Conservation (phyloP, 2,329 filamentous ascomycete species). For the Nemania abortiva region DNA sequence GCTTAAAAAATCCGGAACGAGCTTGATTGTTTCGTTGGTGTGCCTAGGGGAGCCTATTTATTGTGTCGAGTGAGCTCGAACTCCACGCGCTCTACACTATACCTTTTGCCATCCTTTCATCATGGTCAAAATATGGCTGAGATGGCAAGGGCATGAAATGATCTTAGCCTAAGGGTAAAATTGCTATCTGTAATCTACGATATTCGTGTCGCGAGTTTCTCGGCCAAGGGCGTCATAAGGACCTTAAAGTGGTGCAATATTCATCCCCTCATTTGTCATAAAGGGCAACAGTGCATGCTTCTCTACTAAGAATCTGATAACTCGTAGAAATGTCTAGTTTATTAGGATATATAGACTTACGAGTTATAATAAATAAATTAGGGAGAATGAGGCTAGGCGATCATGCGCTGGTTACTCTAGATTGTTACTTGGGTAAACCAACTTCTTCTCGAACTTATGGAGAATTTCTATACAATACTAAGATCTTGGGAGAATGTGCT, state of each 20-base stretch:
- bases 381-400: not conserved
- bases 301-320: too few species aligned
- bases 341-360: too few species aligned
- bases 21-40: too few species aligned
- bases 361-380: not conserved
- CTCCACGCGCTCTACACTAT: not conserved
- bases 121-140: not conserved
- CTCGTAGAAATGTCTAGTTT: too few species aligned
- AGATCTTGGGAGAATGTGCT: not conserved
- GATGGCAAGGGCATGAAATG: not conserved
- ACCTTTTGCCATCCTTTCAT: not conserved
- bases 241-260: too few species aligned
- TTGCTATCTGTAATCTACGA: too few species aligned
- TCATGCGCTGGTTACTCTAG: not conserved
- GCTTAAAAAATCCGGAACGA: not conserved
- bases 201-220: too few species aligned
- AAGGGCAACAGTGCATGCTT: too few species aligned
- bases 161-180: not conserved
- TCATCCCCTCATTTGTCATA: too few species aligned
- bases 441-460: not conserved
- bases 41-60: too few species aligned
- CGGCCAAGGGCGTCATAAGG: too few species aligned
- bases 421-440: not conserved
- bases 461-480: not conserved
- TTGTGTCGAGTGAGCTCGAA: too few species aligned